phyloP scores from a whole-genome alignment of 176 grass and related monocot species.

The Carex littledalei region DNA sequence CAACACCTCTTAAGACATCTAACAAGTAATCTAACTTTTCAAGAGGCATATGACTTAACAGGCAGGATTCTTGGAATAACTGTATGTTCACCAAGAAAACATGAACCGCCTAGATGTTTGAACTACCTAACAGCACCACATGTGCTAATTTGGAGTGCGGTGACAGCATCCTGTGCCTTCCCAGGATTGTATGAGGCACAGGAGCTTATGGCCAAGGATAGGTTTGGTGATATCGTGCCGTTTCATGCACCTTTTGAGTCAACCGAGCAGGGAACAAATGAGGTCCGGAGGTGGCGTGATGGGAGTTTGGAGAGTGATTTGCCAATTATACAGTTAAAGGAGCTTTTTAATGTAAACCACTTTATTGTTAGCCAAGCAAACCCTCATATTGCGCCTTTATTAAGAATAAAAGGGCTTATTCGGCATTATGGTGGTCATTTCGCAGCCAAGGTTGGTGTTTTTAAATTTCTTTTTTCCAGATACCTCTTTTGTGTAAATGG shows the following conservation, averaged over 20 bases:
- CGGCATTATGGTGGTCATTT: slow-evolving; percentile 76
- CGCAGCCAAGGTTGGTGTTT: slow-evolving; percentile 68
- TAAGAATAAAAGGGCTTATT: slow-evolving; percentile 76
- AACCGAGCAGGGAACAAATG: slow-evolving; percentile 35
- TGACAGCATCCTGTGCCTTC: slow-evolving; percentile 89
- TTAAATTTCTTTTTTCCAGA: neutral
- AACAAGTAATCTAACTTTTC: slow-evolving; percentile 93
- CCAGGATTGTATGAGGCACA: slow-evolving; percentile 93
- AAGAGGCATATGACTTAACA: slow-evolving; percentile 96
- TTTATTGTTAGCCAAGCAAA: slow-evolving; percentile 97
- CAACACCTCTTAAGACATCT: slow-evolving; percentile 68
- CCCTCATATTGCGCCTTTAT: slow-evolving; percentile 75
- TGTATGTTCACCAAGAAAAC: slow-evolving; percentile 79
- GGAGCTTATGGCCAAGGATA: slow-evolving; percentile 93
- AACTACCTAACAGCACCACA: slow-evolving; percentile 94
- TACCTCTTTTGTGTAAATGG: neutral
- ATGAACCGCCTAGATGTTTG: slow-evolving; percentile 80
- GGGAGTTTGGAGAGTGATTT: slow-evolving; percentile 94
- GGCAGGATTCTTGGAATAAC: slow-evolving; percentile 78
- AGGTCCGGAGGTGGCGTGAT: slow-evolving; percentile 68
- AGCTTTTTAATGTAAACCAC: slow-evolving; percentile 90
- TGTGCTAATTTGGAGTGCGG: slow-evolving; percentile 94
- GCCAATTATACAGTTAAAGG: slow-evolving; percentile 77
- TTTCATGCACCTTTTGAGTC: slow-evolving; percentile 67
- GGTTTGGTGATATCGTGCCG: slow-evolving; percentile 83